Evolutionary conservation across 495 filamentous ascomycete species (phyloP).

Genomic region (Aspergillus conjunctus): DNA sequence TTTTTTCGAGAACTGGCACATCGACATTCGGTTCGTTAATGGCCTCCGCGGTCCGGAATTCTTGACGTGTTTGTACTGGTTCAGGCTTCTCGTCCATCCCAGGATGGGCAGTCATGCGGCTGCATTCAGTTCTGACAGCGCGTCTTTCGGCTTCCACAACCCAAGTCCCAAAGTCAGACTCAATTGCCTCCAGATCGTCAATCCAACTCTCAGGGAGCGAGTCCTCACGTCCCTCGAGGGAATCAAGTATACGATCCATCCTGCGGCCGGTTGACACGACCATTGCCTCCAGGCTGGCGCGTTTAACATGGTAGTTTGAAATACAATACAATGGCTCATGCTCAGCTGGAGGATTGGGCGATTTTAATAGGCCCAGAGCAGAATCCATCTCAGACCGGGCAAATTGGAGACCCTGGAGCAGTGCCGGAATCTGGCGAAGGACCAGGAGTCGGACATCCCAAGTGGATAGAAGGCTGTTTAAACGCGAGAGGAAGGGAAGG

Average conservation of each 20-base stretch:
- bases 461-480: slow-evolving; percentile 66
- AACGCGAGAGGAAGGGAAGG: slow-evolving; percentile 74
- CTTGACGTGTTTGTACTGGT: neutral
- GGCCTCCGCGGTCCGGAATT: neutral
- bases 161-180: slow-evolving; percentile 82
- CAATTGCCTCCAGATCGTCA: slow-evolving; percentile 76
- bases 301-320: slow-evolving; percentile 62
- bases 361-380: slow-evolving; percentile 60
- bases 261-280: slow-evolving; percentile 69
- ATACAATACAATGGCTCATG: slow-evolving; percentile 36
- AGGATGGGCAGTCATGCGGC: slow-evolving; percentile 24
- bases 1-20: neutral
- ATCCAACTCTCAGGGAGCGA: slow-evolving; percentile 86
- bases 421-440: slow-evolving; percentile 67
- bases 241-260: slow-evolving; percentile 82
- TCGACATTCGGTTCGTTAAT: neutral
- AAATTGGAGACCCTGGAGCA: slow-evolving; percentile 66
- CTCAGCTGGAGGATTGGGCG: slow-evolving; percentile 24
- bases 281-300: slow-evolving; percentile 64
- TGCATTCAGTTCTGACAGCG: slow-evolving; percentile 49
- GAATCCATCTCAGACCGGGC: slow-evolving; percentile 63
- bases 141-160: slow-evolving; percentile 55
- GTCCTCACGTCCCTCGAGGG: slow-evolving; percentile 79
- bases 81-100: slow-evolving; percentile 13
- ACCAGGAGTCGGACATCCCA: slow-evolving; percentile 80